Base-by-base conservation (phyloP, 805 yeast species). In the Candida mattraensis region DNA sequence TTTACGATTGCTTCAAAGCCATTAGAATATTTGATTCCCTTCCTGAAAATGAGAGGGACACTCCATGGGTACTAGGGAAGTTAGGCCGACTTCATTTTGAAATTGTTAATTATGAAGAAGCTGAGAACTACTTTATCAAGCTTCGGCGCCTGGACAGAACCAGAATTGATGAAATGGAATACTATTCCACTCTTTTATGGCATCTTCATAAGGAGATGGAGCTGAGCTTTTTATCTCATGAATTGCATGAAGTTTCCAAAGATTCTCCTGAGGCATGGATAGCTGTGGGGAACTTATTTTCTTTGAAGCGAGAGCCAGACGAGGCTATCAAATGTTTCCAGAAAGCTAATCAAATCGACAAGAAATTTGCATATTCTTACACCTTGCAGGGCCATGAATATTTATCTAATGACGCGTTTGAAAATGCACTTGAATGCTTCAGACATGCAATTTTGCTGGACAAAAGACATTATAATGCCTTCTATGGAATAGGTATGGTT, bases 401-500 rank as follows among this genome's bases (percentile, higher is more conserved):
- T 53, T 77, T 87, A 21, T 74, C 91, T 2, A 87, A 78, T 51
- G 99, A 94, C 63, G 88, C 94, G 23, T 86, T 83, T 62, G 96
- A 88, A 55, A 76, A 80, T 54, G 97, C 99, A 0, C 72, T 84
- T 43, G 86, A 83, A 38, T 78, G 87, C 42, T 93, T 88, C 70
- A 63, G 96, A 23, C 69, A 71, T 44, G 94, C 96, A 3, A 68
- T 93, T 29, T 65, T 82, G 16, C 70, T 80, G 26, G 95, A 91
- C 52, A 72, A 81, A 30, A 70, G 88, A 39, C 96, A 87, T 56
- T 93, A 89, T 61, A 93, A 91, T 60, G 97, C 98, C 0, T 78
- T 89, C 53, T 93, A 93, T 54, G 99, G 99, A 18, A 75, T 93
- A 38, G 99, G 98, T 6, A 87, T 88, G 91, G 94, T 88, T 18